Conservation (phyloP, 352 stramenopile species). For the Globisporangium parvum region DNA sequence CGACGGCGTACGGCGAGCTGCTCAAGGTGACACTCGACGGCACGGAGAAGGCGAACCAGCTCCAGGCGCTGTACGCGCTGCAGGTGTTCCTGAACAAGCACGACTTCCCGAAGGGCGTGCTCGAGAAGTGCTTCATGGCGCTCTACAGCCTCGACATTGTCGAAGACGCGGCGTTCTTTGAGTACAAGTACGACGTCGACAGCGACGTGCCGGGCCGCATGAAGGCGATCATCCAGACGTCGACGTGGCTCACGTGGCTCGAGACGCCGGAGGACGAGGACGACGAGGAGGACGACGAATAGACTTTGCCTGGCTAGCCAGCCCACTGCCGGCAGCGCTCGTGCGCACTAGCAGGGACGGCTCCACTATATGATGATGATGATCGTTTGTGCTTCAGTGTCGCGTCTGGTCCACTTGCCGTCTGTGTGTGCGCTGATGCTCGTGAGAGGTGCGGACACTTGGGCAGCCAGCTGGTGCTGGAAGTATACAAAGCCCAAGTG, state of each 20-base stretch:
- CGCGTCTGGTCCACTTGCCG: too few relatives aligned
- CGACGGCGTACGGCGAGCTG: constrained; percentile 52
- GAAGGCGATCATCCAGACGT: constrained; percentile 81
- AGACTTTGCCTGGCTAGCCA: constrained; percentile 25
- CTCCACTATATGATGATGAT: not conserved
- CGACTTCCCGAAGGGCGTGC: constrained; percentile 70
- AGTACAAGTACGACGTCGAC: constrained; percentile 86
- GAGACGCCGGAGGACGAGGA: constrained; percentile 70
- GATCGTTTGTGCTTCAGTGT: constrained; percentile 1
- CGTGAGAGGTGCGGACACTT: too few relatives aligned
- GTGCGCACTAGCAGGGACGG: not conserved
- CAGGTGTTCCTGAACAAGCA: constrained; percentile 70
- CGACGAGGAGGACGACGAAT: constrained; percentile 78
- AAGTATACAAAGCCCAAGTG: not conserved
- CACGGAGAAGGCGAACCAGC: constrained; percentile 54
- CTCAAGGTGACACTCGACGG: constrained; percentile 47
- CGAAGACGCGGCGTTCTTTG: constrained; percentile 71
- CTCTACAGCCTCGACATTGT: constrained; percentile 81
- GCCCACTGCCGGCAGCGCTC: too few relatives aligned
- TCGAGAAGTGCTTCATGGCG: constrained; percentile 85
- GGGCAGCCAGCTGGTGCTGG: too few relatives aligned
- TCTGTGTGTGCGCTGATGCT: too few relatives aligned
- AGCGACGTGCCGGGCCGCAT: constrained; percentile 64
- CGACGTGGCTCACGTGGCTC: constrained; percentile 76
- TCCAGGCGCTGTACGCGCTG: constrained; percentile 68